These are phyloP conservation scores for Podospora appendiculata DNA, from an alignment of 495 filamentous ascomycete species.

Conservation along the genomic window DNA sequence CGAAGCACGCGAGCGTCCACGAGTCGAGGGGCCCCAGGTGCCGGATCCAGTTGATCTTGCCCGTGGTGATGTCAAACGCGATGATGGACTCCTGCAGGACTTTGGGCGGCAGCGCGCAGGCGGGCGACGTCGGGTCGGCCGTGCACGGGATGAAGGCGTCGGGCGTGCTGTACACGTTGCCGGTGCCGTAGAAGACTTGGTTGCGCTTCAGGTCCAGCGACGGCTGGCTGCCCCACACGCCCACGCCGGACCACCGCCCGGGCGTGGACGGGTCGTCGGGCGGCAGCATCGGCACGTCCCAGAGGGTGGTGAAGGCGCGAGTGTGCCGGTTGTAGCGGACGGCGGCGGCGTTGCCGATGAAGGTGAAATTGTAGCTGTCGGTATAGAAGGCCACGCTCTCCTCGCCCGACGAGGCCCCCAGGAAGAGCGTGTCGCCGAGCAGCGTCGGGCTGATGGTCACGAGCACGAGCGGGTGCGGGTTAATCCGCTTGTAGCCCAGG, in stretches of 20 bases:
- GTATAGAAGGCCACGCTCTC: constrained; percentile 4
- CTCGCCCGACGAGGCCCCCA: constrained; percentile 24
- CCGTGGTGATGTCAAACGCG: constrained; percentile 22
- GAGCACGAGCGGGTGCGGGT: constrained; percentile 21
- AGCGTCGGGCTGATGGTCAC: constrained; percentile 24
- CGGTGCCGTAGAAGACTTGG: constrained; percentile 32
- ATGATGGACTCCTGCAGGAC: constrained; percentile 28
- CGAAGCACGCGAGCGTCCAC: constrained; percentile 23
- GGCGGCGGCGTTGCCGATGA: constrained; percentile 25
- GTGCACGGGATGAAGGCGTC: constrained; percentile 13
- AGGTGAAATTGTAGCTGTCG: constrained; percentile 24
- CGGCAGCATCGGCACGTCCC: constrained; percentile 24
- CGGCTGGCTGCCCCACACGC: constrained; percentile 33
- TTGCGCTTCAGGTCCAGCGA: constrained; percentile 23
- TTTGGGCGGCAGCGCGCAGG: constrained; percentile 7
- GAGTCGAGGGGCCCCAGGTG: constrained; percentile 22
- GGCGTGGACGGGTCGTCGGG: constrained; percentile 1
- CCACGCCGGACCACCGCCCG: constrained; percentile 23
- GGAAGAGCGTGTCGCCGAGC: constrained; percentile 18
- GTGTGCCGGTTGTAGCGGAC: constrained; percentile 13
- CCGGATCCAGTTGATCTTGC: constrained; percentile 21
- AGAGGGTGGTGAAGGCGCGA: constrained; percentile 15
- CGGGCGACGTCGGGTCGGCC: neutral
- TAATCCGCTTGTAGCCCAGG: constrained; percentile 19
- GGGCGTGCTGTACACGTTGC: constrained; percentile 25